A percentile compares a stretch with the other conserved stretches of the same genome.
Conservation (phyloP, 2,329 filamentous ascomycete genomes). For the Pestalotiopsis sp. region DNA sequence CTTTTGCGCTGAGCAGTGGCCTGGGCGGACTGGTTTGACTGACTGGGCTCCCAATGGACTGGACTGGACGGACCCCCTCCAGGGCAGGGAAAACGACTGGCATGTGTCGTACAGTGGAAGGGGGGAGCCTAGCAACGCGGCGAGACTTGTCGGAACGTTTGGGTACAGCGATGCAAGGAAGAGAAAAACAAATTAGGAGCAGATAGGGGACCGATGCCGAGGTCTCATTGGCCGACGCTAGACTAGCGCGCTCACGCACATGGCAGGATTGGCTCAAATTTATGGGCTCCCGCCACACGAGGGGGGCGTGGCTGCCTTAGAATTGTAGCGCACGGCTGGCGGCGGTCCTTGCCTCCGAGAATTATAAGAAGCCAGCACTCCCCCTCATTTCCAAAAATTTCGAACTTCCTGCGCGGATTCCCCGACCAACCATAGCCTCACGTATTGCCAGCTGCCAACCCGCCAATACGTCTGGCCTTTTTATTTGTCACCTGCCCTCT, state of each 20-base stretch:
- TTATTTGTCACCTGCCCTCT: conserved; percentile 8
- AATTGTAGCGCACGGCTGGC: conserved; percentile 24
- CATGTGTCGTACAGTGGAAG: not conserved
- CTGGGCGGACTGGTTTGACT: not conserved
- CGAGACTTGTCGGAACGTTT: conserved; percentile 26
- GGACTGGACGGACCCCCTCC: not conserved
- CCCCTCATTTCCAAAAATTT: conserved; percentile 50
- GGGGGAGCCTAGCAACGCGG: conserved; percentile 15
- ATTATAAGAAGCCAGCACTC: conserved; percentile 58
- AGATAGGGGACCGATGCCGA: conserved; percentile 25
- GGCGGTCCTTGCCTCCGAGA: conserved; percentile 36
- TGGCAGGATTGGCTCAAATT: conserved; percentile 27
- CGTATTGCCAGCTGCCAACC: conserved; percentile 26
- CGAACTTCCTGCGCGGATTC: conserved; percentile 53
- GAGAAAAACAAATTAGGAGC: conserved; percentile 26
- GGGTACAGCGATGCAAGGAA: conserved; percentile 22
- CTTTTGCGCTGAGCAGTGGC: not conserved
- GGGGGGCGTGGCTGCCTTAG: conserved; percentile 29
- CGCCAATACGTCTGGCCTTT: conserved; percentile 25
- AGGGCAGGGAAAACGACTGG: not conserved
- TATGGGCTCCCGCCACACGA: conserved; percentile 32
- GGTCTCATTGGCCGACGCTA: conserved; percentile 24
- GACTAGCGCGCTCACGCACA: conserved; percentile 25
- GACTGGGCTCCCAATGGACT: not conserved
- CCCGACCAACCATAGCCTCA: conserved; percentile 51